Evolutionary conservation across 208 protist species (phyloP).

Genomic region (Wallacemonas sp.): DNA sequence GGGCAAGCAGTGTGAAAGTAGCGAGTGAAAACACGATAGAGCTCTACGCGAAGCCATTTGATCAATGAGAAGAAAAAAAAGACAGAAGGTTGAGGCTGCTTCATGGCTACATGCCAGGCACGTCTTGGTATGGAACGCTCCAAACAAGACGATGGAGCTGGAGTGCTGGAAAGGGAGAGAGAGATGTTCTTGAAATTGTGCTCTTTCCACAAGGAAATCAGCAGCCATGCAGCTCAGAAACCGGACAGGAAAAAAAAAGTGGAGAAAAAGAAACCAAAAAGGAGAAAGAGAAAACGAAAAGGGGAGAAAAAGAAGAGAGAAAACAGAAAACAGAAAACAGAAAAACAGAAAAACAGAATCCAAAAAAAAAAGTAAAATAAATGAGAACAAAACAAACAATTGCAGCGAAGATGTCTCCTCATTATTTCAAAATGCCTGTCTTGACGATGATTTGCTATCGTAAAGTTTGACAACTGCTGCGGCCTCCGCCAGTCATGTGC

Average conservation of each 20-base stretch:
- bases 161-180: not conserved
- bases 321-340: conserved; percentile 22
- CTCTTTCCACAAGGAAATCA: too few species aligned
- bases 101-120: too few species aligned
- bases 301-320: conserved; percentile 20
- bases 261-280: not conserved
- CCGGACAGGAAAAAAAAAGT: not conserved
- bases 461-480: too few species aligned
- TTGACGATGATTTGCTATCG: conserved; percentile 8
- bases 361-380: conserved; percentile 14
- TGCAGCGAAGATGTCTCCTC: not conserved
- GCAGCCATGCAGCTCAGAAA: too few species aligned
- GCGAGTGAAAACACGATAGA: too few species aligned
- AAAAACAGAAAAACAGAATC: conserved; percentile 15
- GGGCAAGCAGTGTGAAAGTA: too few species aligned
- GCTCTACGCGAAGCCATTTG: too few species aligned
- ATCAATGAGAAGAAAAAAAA: conserved; percentile 18
- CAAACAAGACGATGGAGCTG: too few species aligned
- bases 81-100: not conserved
- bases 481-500: too few species aligned
- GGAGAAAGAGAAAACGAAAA: not conserved
- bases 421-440: not conserved
- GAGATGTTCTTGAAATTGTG: not conserved
- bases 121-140: too few species aligned
- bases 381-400: not conserved